Conservation (phyloP, 305 asterid species). For the Solanum hybrid region DNA sequence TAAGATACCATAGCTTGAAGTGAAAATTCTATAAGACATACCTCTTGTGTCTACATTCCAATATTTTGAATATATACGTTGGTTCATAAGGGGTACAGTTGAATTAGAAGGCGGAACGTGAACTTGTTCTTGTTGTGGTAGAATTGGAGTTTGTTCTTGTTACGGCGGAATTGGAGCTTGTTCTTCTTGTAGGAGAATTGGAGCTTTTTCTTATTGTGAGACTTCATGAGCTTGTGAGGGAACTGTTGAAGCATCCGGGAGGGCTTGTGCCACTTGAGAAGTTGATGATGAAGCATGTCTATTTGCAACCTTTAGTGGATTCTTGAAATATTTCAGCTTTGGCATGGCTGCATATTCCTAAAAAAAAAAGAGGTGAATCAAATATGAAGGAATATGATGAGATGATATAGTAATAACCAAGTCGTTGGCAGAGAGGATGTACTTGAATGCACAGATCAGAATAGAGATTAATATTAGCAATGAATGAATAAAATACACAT, state of each 20-base stretch:
- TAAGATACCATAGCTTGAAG: neutral
- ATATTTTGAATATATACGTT: neutral
- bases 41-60: neutral
- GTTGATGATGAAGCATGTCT: no score
- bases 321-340: neutral
- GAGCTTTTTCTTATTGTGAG: no score
- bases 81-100: neutral
- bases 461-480: no score
- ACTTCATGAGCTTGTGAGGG: neutral
- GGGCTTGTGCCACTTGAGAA: no score
- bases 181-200: no score
- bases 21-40: neutral
- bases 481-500: neutral
- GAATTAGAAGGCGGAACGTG: neutral
- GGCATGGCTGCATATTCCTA: neutral
- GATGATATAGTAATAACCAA: neutral
- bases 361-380: neutral
- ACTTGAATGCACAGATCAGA: neutral
- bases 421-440: neutral
- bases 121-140: neutral
- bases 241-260: neutral
- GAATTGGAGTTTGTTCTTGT: no score
- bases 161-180: no score
- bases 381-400: neutral
- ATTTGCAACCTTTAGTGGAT: no score